phyloP scores from a whole-genome alignment of 441 rosid genomes.

The Adansonia madagascariensis region DNA sequence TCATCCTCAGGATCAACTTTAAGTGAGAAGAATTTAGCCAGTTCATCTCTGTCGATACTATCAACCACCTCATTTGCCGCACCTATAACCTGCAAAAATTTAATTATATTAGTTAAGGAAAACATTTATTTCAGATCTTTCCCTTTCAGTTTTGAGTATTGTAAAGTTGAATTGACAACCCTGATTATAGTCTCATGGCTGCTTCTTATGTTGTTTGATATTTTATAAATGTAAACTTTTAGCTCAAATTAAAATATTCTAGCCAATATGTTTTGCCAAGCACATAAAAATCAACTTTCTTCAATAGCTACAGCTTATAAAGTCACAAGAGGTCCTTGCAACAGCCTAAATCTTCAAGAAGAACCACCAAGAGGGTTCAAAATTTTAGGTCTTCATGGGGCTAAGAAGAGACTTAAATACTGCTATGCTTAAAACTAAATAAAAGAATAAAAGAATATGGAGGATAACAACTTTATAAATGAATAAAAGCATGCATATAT shows the following conservation, averaged over 20 bases:
- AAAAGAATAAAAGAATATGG: background rate
- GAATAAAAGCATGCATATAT: background rate
- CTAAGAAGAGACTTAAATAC: background rate
- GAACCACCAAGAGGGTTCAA: background rate
- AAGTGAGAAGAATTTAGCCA: slow-evolving; percentile 66
- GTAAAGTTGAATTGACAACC: slow-evolving; percentile 2
- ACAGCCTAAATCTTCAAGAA: background rate
- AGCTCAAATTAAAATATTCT: slow-evolving; percentile 4
- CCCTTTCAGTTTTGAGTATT: background rate
- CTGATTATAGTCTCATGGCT: background rate
- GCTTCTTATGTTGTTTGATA: background rate
- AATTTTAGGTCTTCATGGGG: slow-evolving; percentile 16
- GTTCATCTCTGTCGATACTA: slow-evolving; percentile 79
- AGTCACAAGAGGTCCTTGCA: background rate
- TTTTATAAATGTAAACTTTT: background rate
- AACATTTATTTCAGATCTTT: background rate
- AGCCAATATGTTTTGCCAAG: slow-evolving; percentile 5
- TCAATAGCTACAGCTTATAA: background rate
- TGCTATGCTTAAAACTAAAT: background rate
- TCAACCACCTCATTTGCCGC: slow-evolving; percentile 79
- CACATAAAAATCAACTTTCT: slow-evolving; percentile 8
- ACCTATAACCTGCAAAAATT: slow-evolving; percentile 61
- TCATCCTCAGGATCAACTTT: slow-evolving; percentile 93
- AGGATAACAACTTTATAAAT: background rate
- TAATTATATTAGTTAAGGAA: slow-evolving; percentile 20